phyloP scores from a whole-genome alignment of 2,329 filamentous ascomycete species.

The Paracoccidioides lutzii region DNA sequence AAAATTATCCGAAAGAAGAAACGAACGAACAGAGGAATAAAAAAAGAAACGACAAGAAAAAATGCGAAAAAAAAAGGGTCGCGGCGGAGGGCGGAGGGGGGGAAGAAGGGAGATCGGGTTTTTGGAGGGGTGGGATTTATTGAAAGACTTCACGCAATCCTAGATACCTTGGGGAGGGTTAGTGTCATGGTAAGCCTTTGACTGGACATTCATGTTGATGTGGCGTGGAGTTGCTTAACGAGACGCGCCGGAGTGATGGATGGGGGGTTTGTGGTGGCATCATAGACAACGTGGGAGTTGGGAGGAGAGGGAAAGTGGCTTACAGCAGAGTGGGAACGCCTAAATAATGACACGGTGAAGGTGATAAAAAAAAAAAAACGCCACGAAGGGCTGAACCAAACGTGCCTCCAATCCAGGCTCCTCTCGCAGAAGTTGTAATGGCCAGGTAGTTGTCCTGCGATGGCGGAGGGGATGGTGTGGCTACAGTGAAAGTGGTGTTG shows the following conservation, averaged over 20 bases:
- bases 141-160: not conserved
- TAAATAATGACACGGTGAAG: constrained; percentile 1
- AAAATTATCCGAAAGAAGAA: constrained; percentile 2
- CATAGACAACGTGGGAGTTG: not conserved
- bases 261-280: not conserved
- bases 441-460: not conserved
- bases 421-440: not conserved
- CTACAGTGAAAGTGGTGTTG: not conserved
- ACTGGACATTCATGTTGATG: not conserved
- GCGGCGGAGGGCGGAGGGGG: constrained; percentile 11
- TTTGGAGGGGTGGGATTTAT: not conserved
- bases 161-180: not conserved
- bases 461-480: not conserved
- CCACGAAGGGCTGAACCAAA: constrained; percentile 1
- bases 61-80: constrained; percentile 13
- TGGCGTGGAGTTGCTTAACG: not conserved
- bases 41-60: no score
- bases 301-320: not conserved
- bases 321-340: constrained; percentile 1
- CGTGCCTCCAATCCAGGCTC: constrained; percentile 1
- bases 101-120: constrained; percentile 8
- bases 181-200: not conserved
- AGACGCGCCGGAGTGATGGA: not conserved
- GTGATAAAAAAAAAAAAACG: not conserved
- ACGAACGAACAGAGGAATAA: constrained; percentile 17